Evolutionary conservation across 768 basidiomycete species (phyloP).

Genomic region (Tulasnella sp.): DNA sequence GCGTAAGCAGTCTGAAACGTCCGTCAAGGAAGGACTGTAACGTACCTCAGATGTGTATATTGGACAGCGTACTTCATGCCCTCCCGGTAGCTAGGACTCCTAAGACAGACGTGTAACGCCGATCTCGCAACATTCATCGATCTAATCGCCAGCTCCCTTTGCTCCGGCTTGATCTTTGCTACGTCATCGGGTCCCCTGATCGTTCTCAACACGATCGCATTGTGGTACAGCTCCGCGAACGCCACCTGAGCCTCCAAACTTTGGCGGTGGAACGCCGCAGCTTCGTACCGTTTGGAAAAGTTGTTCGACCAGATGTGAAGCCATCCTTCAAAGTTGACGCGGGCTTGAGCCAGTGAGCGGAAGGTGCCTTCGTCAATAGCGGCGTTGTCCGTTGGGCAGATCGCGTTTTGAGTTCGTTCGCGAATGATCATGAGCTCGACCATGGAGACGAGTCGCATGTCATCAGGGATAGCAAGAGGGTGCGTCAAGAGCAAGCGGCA

Average conservation of each 20-base stretch:
- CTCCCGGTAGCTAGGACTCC: conserved; percentile 74
- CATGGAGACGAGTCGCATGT: conserved; percentile 90
- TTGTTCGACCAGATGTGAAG: conserved; percentile 69
- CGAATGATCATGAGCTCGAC: conserved; percentile 88
- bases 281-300: conserved; percentile 65
- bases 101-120: conserved; percentile 78
- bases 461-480: conserved; percentile 83
- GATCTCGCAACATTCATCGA: conserved; percentile 77
- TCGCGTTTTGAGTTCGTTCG: conserved; percentile 73
- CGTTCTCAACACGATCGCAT: conserved; percentile 71
- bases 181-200: conserved; percentile 84
- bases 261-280: conserved; percentile 74
- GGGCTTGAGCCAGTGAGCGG: conserved; percentile 60
- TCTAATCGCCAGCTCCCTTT: conserved; percentile 68
- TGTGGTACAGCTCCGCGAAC: conserved; percentile 80
- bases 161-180: conserved; percentile 68
- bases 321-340: conserved; percentile 74
- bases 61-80: conserved; percentile 77
- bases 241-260: conserved; percentile 79
- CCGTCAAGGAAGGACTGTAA: not conserved
- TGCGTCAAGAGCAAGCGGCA: conserved; percentile 75
- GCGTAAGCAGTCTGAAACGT: not conserved
- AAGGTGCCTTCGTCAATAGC: conserved; percentile 64
- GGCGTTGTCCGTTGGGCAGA: conserved; percentile 69
- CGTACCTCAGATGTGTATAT: conserved; percentile 53